Evolutionary conservation across 2,329 filamentous ascomycete genomes (phyloP).

Genomic region (Clarireedia monteithiana): DNA sequence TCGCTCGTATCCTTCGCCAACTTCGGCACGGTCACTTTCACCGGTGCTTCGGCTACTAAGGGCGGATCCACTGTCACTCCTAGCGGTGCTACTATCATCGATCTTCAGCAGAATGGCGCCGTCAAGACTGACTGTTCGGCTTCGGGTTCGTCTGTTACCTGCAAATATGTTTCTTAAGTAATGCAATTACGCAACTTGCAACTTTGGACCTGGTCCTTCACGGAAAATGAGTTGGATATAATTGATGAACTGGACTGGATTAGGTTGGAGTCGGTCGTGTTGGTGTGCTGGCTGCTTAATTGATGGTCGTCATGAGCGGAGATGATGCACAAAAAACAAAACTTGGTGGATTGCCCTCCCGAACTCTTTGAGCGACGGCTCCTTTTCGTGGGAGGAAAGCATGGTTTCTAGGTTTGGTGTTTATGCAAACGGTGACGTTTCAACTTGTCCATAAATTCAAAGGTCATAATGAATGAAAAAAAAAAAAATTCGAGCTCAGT

Average conservation of each 20-base stretch:
- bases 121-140: not conserved
- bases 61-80: not conserved
- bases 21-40: conserved; percentile 36
- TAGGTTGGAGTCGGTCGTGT: too few species aligned
- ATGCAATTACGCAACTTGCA: not conserved
- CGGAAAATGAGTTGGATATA: not conserved
- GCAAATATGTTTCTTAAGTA: conserved; percentile 1
- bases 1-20: conserved; percentile 38
- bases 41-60: not conserved
- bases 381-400: conserved; percentile 1
- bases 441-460: conserved; percentile 3
- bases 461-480: not conserved
- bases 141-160: not conserved
- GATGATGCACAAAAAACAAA: too few species aligned
- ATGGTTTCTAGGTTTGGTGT: not conserved
- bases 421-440: not conserved
- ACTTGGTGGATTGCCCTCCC: not conserved
- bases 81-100: conserved; percentile 5
- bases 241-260: not conserved
- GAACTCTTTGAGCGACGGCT: conserved; percentile 9
- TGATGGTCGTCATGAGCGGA: too few species aligned
- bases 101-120: not conserved
- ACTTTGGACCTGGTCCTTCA: not conserved
- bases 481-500: not conserved
- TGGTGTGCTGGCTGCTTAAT: too few species aligned